Base-by-base conservation (phyloP, 78 protist species). In the Cavenderia fasciculata region DNA sequence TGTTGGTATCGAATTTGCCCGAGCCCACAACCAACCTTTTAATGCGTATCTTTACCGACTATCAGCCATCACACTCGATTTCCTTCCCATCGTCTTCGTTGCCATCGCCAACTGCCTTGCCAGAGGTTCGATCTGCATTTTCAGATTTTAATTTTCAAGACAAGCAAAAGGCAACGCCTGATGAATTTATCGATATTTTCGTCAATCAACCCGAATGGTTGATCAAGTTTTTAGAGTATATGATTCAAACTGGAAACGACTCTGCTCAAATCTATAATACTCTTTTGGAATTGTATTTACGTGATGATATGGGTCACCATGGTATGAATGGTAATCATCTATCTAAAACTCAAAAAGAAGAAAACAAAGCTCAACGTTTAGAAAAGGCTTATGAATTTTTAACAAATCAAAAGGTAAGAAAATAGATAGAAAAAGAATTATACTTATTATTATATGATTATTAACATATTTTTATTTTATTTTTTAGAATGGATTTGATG, bases 211-310 rank as follows among this genome's bases (percentile, higher is more conserved):
- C 95, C 14, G 61, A 49, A 33, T 87, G 91, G 94, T 88, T 96
- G 44, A 56, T 65, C 31, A 69, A 43, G 41, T 97, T 97, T 59
- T 74, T 97, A 56, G 97, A 96, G 72, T 36, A 59, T 34, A 84
- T 95, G 52, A 69, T 89, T 23, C 69, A 59, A 31, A 59, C 33
- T 59, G 70, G 44, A 25, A 72, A 43, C 27, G 85, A 54, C n/a
- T 11, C 68, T 31, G 70, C 74, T 19, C 27, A 31, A 21, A 86
- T 96, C 18, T 95, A 93, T 78, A 70, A 94, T 75, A 95, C 99
- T 21, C 86, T 97, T 18, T 52, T 97, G 4, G 98, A 97, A 59
- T 86, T 97, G 16, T 97, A 96, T 86, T 76, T 97, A 18, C 38
- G 84, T 21, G 96, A 92, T 6, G 94, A 85, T 54, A 31, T 29